phyloP scores from a whole-genome alignment of 129 eudicot genomes.

The Calendula officinalis region DNA sequence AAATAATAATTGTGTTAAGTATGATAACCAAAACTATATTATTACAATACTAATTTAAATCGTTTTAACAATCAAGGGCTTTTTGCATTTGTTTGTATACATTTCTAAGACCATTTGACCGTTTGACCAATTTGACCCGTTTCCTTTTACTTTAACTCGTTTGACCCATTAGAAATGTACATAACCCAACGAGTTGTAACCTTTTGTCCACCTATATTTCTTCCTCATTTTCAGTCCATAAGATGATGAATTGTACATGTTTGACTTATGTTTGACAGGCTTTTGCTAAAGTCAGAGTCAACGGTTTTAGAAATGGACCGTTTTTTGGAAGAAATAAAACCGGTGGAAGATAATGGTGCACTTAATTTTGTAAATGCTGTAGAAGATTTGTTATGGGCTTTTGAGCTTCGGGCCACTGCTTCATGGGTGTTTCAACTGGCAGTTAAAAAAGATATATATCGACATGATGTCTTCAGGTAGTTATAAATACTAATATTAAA shows the following conservation, averaged over 20 bases:
- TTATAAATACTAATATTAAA: neutral
- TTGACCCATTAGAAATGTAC: neutral
- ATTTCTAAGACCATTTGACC: neutral
- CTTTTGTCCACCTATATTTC: neutral
- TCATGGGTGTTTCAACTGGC: conserved; percentile 97
- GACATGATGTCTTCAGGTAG: conserved; percentile 70
- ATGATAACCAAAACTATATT: too few relatives aligned
- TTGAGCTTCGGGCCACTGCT: conserved; percentile 93
- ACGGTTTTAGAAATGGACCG: conserved; percentile 58
- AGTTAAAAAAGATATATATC: conserved; percentile 73
- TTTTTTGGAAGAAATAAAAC: conserved; percentile 54
- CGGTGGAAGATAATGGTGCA: conserved; percentile 78
- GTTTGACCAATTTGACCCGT: neutral
- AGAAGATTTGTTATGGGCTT: conserved; percentile 93
- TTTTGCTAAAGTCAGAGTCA: conserved; percentile 59
- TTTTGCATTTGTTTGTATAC: neutral
- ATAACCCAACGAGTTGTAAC: neutral
- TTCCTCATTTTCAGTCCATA: neutral
- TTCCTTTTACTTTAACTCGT: neutral
- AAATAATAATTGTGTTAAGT: too few relatives aligned
- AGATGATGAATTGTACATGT: neutral
- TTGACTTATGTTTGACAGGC: conserved; percentile 43
- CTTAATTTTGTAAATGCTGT: conserved; percentile 87
- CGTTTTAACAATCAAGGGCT: neutral
- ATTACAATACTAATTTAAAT: too few relatives aligned